Base-by-base conservation (phyloP, 129 eudicot genomes). In the Logfia minima region DNA sequence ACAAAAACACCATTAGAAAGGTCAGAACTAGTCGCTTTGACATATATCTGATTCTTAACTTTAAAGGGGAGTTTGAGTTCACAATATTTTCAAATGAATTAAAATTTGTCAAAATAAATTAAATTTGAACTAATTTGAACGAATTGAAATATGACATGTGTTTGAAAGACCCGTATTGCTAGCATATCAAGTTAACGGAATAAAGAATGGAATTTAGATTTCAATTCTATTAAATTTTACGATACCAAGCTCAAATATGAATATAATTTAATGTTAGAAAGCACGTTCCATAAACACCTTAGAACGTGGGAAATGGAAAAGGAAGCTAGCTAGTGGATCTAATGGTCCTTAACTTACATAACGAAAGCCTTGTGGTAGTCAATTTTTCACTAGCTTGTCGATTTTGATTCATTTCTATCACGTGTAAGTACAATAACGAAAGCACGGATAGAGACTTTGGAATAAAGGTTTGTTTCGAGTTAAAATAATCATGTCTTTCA, bases 341-440 rank as follows among this genome's bases (percentile, higher is more conserved):
- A 3, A 68, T 68, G 53, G 53, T 35, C 52, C 52, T 68, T 1
- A 68, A 19, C 32, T 14, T 66, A 14, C 29, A 17, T 21, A 31
- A 66, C 45, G 6, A 62, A 62, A 24, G 17, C 29, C 17, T 24
- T 62, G 32, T 62, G 67, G 66, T 19, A 21, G 68, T 62, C 77
- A 74, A 74, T 48, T 74, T 74, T 59, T 58, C 77, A 73, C 55
- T 4, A 37, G 10, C 32, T 8, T 39, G 55, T 68, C 72, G 22
- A 37, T 10, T n/a, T n/a, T 22, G 32, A 35, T 66, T 32, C 1
- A 8, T 66, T 66, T 18, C 4, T 34, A 23, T 23, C 16, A 9
- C 16, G 21, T 29, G n/a, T 29, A 29, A 66, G 22, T n/a, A 66
- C 70, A 66, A 32, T 31, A 65, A 31, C 2, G 7, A 65, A 1